These are phyloP conservation scores for Dictyostelium capitatum DNA, from an alignment of 78 protist genomes.

Conservation along the genomic window DNA sequence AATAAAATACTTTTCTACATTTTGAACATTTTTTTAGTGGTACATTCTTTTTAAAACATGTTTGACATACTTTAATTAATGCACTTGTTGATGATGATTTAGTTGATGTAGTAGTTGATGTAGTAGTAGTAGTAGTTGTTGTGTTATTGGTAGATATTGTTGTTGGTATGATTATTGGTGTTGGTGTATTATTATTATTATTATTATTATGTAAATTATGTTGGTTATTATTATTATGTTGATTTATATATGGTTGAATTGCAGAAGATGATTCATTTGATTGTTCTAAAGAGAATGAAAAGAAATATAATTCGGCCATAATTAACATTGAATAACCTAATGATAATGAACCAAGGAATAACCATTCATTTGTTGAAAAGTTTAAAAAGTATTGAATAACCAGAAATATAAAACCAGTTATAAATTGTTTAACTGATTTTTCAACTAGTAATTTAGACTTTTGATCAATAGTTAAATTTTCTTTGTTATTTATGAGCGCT, in stretches of 20 bases:
- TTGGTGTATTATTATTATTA: background rate
- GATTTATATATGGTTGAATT: constrained; percentile 32
- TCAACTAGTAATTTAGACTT: constrained; percentile 21
- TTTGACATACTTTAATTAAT: constrained; percentile 69
- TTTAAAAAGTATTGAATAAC: constrained; percentile 53
- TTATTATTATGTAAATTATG: background rate
- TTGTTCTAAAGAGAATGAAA: constrained; percentile 51
- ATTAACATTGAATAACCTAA: constrained; percentile 62
- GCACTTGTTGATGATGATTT: background rate
- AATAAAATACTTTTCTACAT: constrained; percentile 66
- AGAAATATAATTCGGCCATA: constrained; percentile 68
- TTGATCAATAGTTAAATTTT: constrained; percentile 40
- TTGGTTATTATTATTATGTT: background rate
- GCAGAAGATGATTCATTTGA: constrained; percentile 26
- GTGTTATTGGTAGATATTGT: background rate
- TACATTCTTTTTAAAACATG: constrained; percentile 48
- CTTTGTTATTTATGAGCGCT: constrained; percentile 33
- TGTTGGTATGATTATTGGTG: background rate
- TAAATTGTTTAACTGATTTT: constrained; percentile 25
- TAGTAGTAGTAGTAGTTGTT: background rate
- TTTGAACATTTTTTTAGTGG: constrained; percentile 61
- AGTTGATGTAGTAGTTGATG: background rate
- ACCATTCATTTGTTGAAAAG: constrained; percentile 54
- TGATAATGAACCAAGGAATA: constrained; percentile 35
- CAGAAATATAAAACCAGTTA: constrained; percentile 56